A percentile compares a stretch with the other conserved stretches of the same genome.
Conservation (phyloP, 2,329 filamentous ascomycete species). For the Alternaria viburni region DNA sequence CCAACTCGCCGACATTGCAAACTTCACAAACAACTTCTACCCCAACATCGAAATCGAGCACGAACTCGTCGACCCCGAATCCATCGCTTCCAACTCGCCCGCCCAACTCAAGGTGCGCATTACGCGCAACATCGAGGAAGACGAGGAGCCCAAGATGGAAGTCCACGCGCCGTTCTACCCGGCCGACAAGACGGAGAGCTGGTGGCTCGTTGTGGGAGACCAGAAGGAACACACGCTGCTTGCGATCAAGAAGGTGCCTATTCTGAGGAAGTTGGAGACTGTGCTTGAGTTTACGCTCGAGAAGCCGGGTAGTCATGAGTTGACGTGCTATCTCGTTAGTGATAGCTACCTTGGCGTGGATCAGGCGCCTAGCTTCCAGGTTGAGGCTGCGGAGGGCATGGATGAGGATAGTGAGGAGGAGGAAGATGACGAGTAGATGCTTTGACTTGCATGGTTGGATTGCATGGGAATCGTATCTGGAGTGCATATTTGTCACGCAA, state of each 20-base stretch:
- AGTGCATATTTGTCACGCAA: neutral
- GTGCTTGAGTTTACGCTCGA: conserved; percentile 89
- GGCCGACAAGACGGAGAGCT: conserved; percentile 90
- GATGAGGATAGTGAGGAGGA: conserved; percentile 92
- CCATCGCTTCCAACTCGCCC: conserved; percentile 79
- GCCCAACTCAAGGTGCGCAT: conserved; percentile 85
- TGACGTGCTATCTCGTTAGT: conserved; percentile 95
- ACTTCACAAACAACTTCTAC: conserved; percentile 95
- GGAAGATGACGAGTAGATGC: conserved; percentile 53
- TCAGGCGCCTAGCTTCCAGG: conserved; percentile 87
- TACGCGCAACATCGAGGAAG: conserved; percentile 78
- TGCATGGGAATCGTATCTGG: neutral
- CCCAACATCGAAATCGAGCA: conserved; percentile 94
- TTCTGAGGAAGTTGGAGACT: conserved; percentile 77
- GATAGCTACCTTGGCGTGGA: conserved; percentile 97
- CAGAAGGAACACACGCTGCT: conserved; percentile 86
- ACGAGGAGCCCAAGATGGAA: conserved; percentile 75
- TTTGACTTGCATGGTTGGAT: neutral
- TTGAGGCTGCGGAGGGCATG: conserved; percentile 89
- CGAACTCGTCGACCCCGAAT: conserved; percentile 79
- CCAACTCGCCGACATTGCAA: conserved; percentile 86
- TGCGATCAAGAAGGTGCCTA: conserved; percentile 92
- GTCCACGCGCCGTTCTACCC: conserved; percentile 98
- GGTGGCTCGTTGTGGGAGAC: conserved; percentile 97
- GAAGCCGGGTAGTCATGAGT: conserved; percentile 78